A percentile compares a stretch with the other conserved stretches of the same genome.
Evolutionary conservation across 2,329 filamentous ascomycete species (phyloP).

Genomic region (Talaromyces funiculosus): DNA sequence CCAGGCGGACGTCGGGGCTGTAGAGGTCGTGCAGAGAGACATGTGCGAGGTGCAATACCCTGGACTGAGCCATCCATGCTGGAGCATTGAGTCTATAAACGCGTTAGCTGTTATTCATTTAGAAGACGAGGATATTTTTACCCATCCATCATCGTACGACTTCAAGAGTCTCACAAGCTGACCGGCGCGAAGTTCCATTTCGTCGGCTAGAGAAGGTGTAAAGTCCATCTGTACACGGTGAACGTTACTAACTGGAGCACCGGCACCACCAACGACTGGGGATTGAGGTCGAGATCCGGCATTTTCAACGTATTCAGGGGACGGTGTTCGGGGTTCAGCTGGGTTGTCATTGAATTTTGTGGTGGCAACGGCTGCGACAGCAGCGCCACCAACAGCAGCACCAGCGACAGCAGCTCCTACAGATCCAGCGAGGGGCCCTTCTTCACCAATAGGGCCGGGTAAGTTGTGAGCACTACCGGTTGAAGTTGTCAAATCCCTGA

Average conservation of each 20-base stretch:
- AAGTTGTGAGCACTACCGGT: slow-evolving; percentile 5
- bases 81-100: slow-evolving; percentile 72
- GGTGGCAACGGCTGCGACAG: slow-evolving; percentile 25
- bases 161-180: slow-evolving; percentile 84
- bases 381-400: slow-evolving; percentile 36
- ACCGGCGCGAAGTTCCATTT: slow-evolving; percentile 73
- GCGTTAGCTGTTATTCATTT: slow-evolving; percentile 26
- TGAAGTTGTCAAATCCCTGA: slow-evolving; percentile 35
- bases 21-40: slow-evolving; percentile 83
- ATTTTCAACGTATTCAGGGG: slow-evolving; percentile 20
- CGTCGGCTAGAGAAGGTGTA: slow-evolving; percentile 84
- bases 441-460: not conserved
- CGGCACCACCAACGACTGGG: slow-evolving; percentile 51
- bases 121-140: slow-evolving; percentile 45
- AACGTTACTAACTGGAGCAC: slow-evolving; percentile 58
- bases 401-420: slow-evolving; percentile 28
- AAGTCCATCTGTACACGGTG: slow-evolving; percentile 95
- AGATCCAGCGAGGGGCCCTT: not conserved
- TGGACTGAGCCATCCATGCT: slow-evolving; percentile 85
- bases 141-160: slow-evolving; percentile 98
- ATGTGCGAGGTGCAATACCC: slow-evolving; percentile 89
- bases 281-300: slow-evolving; percentile 36
- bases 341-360: slow-evolving; percentile 20
- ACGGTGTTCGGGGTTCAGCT: slow-evolving; percentile 19
- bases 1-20: slow-evolving; percentile 62